Conservation (phyloP, 805 yeast genomes). For the Teunomyces barrocoloradensis region DNA sequence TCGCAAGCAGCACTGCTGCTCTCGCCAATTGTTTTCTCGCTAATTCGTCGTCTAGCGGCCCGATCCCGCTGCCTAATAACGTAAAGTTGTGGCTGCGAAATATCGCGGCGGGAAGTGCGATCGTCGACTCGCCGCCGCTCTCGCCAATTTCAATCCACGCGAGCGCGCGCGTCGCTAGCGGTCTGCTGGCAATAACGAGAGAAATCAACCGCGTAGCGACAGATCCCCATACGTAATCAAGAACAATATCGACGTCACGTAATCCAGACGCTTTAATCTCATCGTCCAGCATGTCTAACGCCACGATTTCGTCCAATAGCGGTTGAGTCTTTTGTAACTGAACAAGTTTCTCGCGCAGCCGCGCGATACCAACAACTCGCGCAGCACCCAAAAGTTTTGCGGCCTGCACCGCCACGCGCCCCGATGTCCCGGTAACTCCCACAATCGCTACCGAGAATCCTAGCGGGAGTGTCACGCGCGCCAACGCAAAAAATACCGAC, state of each 20-base stretch:
- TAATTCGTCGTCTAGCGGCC: slow-evolving; percentile 3
- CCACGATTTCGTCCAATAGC: slow-evolving; percentile 6
- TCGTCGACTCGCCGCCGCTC: slow-evolving; percentile 7
- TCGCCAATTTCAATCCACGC: slow-evolving; percentile 11
- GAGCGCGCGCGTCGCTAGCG: slow-evolving; percentile 2
- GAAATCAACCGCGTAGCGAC: slow-evolving; percentile 2
- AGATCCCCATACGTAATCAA: slow-evolving; percentile 10
- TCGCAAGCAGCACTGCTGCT: slow-evolving; percentile 4
- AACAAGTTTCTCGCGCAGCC: slow-evolving; percentile 4
- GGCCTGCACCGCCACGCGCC: slow-evolving; percentile 8
- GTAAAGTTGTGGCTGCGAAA: slow-evolving; percentile 10
- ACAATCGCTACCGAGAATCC: slow-evolving; percentile 8
- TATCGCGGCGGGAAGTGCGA: slow-evolving; percentile 3
- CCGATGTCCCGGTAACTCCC: slow-evolving; percentile 11
- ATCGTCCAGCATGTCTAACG: slow-evolving; percentile 1
- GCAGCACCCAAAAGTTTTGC: slow-evolving; percentile 8
- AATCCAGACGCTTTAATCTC: background rate
- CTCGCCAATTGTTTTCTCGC: background rate
- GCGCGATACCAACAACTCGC: slow-evolving; percentile 9
- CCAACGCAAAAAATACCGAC: slow-evolving; percentile 9
- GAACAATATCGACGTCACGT: slow-evolving; percentile 8
- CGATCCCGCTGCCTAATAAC: slow-evolving; percentile 12
- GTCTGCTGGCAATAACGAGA: too few species aligned
- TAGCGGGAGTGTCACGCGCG: slow-evolving; percentile 6
- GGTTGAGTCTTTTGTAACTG: slow-evolving; percentile 4